A percentile compares a stretch with the other conserved stretches of the same genome.
These are phyloP conservation scores for Tothia fuscella DNA, from an alignment of 2,329 filamentous ascomycete genomes.

Conservation along the genomic window DNA sequence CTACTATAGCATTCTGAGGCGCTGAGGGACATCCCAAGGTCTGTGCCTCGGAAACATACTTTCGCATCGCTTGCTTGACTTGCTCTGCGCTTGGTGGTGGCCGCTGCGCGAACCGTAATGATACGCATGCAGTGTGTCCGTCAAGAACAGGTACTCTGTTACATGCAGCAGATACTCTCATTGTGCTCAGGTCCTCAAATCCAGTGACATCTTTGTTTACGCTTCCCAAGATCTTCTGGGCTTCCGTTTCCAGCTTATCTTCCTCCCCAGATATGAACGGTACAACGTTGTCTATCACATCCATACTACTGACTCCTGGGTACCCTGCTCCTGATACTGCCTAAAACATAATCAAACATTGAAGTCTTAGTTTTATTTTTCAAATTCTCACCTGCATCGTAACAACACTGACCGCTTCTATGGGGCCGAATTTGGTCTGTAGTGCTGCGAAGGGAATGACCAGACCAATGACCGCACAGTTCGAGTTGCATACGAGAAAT, in stretches of 20 bases:
- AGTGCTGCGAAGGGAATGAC: constrained; percentile 91
- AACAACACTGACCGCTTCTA: constrained; percentile 67
- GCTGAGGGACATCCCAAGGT: constrained; percentile 78
- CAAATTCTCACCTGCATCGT: too few relatives aligned
- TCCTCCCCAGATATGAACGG: constrained; percentile 90
- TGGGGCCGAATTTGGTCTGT: constrained; percentile 72
- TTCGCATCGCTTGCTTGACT: constrained; percentile 66
- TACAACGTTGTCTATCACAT: constrained; percentile 91
- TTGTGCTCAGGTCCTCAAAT: constrained; percentile 60
- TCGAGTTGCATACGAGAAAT: constrained; percentile 94
- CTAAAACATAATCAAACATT: too few relatives aligned
- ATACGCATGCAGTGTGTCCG: constrained; percentile 91
- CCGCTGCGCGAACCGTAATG: constrained; percentile 64
- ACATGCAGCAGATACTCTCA: constrained; percentile 77
- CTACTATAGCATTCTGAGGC: constrained; percentile 66
- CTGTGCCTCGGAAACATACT: constrained; percentile 73
- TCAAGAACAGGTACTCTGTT: constrained; percentile 92
- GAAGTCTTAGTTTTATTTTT: too few relatives aligned
- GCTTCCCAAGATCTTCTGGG: constrained; percentile 79
- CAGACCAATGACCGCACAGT: constrained; percentile 93
- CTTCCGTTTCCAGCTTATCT: constrained; percentile 90
- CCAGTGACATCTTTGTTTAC: constrained; percentile 60
- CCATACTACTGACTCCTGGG: constrained; percentile 84
- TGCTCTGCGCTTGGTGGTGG: constrained; percentile 63
- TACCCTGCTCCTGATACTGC: constrained; percentile 89